Evolutionary conservation across 257 asterid genomes (phyloP).

Genomic region (Scutellaria minor): DNA sequence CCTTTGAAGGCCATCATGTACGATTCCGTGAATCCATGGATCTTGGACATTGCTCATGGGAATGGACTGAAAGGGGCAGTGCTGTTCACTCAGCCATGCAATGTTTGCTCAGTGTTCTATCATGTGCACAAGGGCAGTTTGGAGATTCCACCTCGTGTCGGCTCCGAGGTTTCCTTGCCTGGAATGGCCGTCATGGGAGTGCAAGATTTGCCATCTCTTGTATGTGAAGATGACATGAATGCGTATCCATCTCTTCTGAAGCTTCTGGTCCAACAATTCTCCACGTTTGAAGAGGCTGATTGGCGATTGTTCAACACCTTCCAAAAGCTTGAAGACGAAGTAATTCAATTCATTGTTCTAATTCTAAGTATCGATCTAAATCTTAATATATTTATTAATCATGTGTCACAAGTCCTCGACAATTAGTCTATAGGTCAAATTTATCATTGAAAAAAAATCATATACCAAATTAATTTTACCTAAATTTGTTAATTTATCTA

Average conservation of each 20-base stretch:
- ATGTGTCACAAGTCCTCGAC: too few species aligned
- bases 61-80: slow-evolving; percentile 49
- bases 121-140: slow-evolving; percentile 42
- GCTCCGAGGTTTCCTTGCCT: slow-evolving; percentile 35
- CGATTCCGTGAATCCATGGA: slow-evolving; percentile 46
- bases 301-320: slow-evolving; percentile 67
- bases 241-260: slow-evolving; percentile 31
- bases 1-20: slow-evolving; percentile 36
- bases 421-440: too few species aligned
- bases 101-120: slow-evolving; percentile 35
- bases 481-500: too few species aligned
- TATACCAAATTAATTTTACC: too few species aligned
- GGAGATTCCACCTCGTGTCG: slow-evolving; percentile 33
- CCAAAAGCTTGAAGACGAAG: slow-evolving; percentile 56
- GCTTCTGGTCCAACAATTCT: slow-evolving; percentile 35
- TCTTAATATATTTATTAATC: too few species aligned
- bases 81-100: slow-evolving; percentile 44
- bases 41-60: slow-evolving; percentile 43
- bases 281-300: slow-evolving; percentile 47
- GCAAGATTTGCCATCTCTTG: slow-evolving; percentile 44
- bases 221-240: slow-evolving; percentile 1
- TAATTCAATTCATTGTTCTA: background rate
- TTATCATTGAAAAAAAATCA: too few species aligned
- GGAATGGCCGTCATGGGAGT: slow-evolving; percentile 37
- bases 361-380: background rate